Evolutionary conservation across 805 yeast species (phyloP).

Genomic region (Starmerella vitae): DNA sequence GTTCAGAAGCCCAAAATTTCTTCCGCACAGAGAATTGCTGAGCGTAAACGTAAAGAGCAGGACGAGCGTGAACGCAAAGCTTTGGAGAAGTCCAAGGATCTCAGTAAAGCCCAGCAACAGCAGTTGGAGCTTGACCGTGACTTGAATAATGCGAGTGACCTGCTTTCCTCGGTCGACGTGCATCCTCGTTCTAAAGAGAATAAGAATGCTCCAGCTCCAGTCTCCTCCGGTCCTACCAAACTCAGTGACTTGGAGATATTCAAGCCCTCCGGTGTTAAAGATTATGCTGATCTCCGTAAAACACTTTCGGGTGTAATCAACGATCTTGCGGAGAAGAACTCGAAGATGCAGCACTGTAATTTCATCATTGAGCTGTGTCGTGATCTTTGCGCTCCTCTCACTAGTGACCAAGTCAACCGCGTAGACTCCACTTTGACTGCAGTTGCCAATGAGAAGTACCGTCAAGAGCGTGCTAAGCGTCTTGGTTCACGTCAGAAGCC

Average conservation of each 20-base stretch:
- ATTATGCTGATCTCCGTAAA: constrained; percentile 64
- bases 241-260: constrained; percentile 46
- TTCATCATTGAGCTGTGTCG: constrained; percentile 77
- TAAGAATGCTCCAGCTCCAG: constrained; percentile 28
- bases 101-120: constrained; percentile 60
- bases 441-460: constrained; percentile 68
- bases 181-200: constrained; percentile 24
- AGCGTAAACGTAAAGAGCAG: constrained; percentile 33
- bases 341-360: constrained; percentile 53
- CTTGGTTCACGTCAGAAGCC: constrained; percentile 89
- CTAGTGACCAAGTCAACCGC: constrained; percentile 71
- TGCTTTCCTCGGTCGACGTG: constrained; percentile 55
- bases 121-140: constrained; percentile 77
- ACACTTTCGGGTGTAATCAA: constrained; percentile 50
- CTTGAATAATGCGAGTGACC: constrained; percentile 81
- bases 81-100: constrained; percentile 36
- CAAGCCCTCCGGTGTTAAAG: constrained; percentile 66
- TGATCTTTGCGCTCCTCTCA: constrained; percentile 69
- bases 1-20: constrained; percentile 36
- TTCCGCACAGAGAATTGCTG: constrained; percentile 30
- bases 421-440: constrained; percentile 75
- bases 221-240: constrained; percentile 26
- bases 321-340: constrained; percentile 42
- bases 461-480: constrained; percentile 80
- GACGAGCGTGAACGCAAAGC: constrained; percentile 36